Evolutionary conservation across 352 stramenopile species (phyloP).

Genomic region (Ophiocytium majus): DNA sequence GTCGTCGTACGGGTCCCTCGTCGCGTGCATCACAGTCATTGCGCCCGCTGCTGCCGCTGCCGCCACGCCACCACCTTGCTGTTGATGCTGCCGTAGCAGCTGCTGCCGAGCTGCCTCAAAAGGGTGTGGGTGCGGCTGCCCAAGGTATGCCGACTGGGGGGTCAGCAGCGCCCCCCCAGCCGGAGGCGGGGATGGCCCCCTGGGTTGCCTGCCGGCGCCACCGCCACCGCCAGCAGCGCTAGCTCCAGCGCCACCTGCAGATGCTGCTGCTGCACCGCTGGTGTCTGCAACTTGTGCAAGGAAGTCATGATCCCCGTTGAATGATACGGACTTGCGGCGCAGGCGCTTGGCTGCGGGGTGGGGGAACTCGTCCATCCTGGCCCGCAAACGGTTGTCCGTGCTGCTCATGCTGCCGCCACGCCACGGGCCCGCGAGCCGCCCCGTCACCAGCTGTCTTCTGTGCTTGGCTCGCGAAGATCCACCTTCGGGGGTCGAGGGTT

Average conservation of each 20-base stretch:
- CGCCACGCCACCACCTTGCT: not conserved
- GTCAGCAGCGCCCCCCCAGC: not conserved
- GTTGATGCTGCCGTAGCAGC: not conserved
- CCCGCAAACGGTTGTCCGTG: not conserved
- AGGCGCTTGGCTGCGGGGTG: conserved; percentile 23
- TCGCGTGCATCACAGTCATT: not conserved
- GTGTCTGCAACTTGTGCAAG: not conserved
- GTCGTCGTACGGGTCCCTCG: conserved; percentile 27
- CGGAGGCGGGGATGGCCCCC: not conserved
- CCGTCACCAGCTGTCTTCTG: not conserved
- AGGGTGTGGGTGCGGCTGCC: not conserved
- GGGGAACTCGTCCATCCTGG: not conserved
- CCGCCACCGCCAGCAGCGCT: not conserved
- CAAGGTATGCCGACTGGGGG: not conserved
- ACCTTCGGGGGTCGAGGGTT: not conserved
- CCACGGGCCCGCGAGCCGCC: too few species aligned
- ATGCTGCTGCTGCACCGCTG: not conserved
- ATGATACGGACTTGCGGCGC: conserved; percentile 36
- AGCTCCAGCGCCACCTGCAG: not conserved
- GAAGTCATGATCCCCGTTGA: conserved; percentile 32
- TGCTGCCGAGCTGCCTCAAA: too few species aligned
- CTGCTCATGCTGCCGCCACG: too few species aligned
- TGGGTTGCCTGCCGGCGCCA: not conserved
- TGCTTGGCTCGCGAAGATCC: not conserved
- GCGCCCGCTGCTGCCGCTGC: not conserved